Percentiles rank a stretch among this genome's conserved stretches.
phyloP scores from a whole-genome alignment of 345 rosid genomes.

The Eucalyptus tenuipes region DNA sequence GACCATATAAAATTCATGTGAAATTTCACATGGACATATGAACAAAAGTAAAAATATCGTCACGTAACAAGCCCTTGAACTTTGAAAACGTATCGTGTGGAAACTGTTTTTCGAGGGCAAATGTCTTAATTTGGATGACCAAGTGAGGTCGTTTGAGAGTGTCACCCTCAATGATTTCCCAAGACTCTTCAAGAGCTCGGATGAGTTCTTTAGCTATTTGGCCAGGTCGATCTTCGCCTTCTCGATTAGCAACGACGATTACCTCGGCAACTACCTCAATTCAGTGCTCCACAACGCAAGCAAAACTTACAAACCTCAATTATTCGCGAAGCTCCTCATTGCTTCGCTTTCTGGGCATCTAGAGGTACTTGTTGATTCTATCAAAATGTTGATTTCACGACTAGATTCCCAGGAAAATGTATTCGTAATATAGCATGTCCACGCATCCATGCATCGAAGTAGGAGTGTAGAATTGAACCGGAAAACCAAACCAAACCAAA shows the following conservation, averaged over 20 bases:
- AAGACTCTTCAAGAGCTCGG: background rate
- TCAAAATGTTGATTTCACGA: background rate
- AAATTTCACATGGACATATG: background rate
- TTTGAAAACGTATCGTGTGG: background rate
- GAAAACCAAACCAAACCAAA: too few relatives aligned
- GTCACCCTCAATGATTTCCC: background rate
- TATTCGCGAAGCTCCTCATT: conserved; percentile 12
- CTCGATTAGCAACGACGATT: conserved; percentile 24
- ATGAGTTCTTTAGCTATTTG: conserved; percentile 3
- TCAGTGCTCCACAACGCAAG: background rate
- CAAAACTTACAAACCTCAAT: background rate
- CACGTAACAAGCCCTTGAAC: background rate
- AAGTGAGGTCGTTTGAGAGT: conserved; percentile 6
- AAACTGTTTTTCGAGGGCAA: conserved; percentile 8
- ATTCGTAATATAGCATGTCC: too few relatives aligned
- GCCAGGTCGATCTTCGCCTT: conserved; percentile 12
- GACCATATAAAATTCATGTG: background rate
- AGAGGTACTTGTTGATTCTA: background rate
- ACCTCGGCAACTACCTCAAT: conserved; percentile 2
- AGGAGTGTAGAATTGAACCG: too few relatives aligned
- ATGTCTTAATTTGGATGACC: conserved; percentile 28
- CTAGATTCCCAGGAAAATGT: background rate
- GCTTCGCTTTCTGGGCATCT: background rate
- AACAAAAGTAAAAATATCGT: background rate
- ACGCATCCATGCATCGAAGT: too few relatives aligned